Evolutionary conservation across 345 rosid species (phyloP), one percentile per base, ranked within the genome.

Genomic region (Triadica sebifera): DNA sequence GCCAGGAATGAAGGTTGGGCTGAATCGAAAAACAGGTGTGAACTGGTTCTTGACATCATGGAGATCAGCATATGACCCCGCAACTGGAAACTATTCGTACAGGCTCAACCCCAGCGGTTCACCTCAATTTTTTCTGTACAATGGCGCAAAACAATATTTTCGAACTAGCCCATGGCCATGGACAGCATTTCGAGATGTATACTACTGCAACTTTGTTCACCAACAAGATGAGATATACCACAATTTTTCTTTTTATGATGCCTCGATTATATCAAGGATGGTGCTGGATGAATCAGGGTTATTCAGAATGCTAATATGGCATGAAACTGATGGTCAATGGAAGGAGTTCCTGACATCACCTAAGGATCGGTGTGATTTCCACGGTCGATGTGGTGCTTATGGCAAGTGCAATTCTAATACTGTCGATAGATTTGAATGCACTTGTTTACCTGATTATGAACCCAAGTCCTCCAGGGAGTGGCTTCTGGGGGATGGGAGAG

Each of bases 51-150:
- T 81, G 11, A 74, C 68, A 12, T 81, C 84, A 0, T 81, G 83
- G 81, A 84, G 39, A 60, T 78, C 81, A 17, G 49, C 4, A 1
- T 78, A 68, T 37, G 83, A 81, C 8, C 87, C 83, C 0, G 39
- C 68, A 76, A 60, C 34, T 29, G 34, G 34, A 29, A 29, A 29
- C 34, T 29, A 29, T 29, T 29, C 34, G 2, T 29, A 29, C 2
- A 29, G 34, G 34, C 34, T 29, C 1, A 29, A 29, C 34, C 34
- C 34, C 34, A 29, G 34, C 34, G 34, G 34, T 2, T 29, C 34
- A 29, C 34, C 34, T 29, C 34, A 29, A 29, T 2, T 29, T 29
- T 29, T 29, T 29, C 34, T 29, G 34, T 29, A 29, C 34, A 29
- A 29, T 29, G 34, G 34, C 34, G 2, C 34, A 29, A 29, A 29